These are phyloP conservation scores for Celoporthe dispersa DNA, from an alignment of 2,329 filamentous ascomycete genomes.

Conservation along the genomic window DNA sequence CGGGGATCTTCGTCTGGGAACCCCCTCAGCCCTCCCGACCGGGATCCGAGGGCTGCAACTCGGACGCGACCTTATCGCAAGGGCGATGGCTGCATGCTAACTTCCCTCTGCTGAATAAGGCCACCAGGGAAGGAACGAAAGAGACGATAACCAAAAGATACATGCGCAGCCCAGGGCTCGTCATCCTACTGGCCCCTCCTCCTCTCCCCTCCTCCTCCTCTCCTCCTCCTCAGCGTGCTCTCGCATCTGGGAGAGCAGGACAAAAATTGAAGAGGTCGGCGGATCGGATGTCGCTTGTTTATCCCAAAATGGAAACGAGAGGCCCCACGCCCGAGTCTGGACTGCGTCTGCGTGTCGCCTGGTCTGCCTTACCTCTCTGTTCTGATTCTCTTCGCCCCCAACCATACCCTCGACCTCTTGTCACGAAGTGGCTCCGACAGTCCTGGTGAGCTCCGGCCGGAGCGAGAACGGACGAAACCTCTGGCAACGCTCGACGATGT, in stretches of 20 bases:
- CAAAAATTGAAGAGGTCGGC: constrained; percentile 6
- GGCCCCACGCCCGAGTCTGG: background rate
- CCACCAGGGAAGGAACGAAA: no score
- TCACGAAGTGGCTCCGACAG: background rate
- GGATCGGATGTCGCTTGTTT: constrained; percentile 21
- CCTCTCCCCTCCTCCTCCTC: no score
- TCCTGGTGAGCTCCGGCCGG: background rate
- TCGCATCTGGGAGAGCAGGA: no score
- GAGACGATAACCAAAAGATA: background rate
- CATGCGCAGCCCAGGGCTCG: background rate
- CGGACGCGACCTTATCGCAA: background rate
- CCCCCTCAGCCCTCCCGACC: background rate
- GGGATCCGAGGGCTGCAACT: background rate
- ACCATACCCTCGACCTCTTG: background rate
- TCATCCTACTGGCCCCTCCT: no score
- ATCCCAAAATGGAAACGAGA: constrained; percentile 7
- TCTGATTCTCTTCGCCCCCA: no score
- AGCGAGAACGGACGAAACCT: background rate
- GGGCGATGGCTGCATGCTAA: background rate
- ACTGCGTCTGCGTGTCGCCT: background rate
- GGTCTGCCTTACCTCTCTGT: background rate
- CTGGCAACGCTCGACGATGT: background rate
- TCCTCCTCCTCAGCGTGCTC: background rate
- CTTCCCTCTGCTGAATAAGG: background rate
- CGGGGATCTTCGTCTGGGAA: background rate